Evolutionary conservation across 106 monocot genomes (phyloP), one percentile per base, ranked within the genome.

Genomic region (Alisma plantagoaquatica): DNA sequence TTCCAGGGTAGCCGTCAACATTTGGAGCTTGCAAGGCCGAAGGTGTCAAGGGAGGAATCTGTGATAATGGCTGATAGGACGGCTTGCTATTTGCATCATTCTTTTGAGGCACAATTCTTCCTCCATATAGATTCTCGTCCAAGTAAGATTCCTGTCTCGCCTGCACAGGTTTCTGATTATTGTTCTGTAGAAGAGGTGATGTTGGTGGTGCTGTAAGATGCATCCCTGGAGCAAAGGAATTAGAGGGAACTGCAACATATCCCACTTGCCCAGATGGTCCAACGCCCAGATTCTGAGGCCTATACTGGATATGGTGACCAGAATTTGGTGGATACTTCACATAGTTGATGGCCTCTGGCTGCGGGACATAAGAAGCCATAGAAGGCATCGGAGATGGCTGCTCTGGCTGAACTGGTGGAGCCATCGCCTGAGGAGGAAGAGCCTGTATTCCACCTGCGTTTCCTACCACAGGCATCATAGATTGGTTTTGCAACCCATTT

Each of bases 31-130:
- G 77, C 2, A 79, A 3, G 25, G 63, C 54, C 1, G 65, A 29
- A 20, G 67, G 70, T 9, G 71, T 65, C 54, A 83, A 67, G 19
- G 66, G 66, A 12, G 57, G 57, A 15, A 66, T 14, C 53, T 54
- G 65, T 20, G 54, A 31, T 41, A 44, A 15, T 2, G 49, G 4
- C 30, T 64, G 52, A 38, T 29, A 43, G 18, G n/a, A n/a, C n/a
- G 43, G 5, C 41, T 53, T 64, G 16, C 1, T 22, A 22, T 17
- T 21, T 14, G 29, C 23, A 45, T 31, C 54, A 30, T 17, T 21
- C 11, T 16, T 10, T 19, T 20, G 18, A 8, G 8, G 21, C 17
- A 16, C 29, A 18, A 27, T 4, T 55, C 16, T 56, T 23, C 45
- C n/a, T n/a, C n/a, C 55, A 23, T 22, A 0, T 5, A 15, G 4